Evolutionary conservation across 2,329 filamentous ascomycete species (phyloP).

Genomic region (Alternaria metachromatica): DNA sequence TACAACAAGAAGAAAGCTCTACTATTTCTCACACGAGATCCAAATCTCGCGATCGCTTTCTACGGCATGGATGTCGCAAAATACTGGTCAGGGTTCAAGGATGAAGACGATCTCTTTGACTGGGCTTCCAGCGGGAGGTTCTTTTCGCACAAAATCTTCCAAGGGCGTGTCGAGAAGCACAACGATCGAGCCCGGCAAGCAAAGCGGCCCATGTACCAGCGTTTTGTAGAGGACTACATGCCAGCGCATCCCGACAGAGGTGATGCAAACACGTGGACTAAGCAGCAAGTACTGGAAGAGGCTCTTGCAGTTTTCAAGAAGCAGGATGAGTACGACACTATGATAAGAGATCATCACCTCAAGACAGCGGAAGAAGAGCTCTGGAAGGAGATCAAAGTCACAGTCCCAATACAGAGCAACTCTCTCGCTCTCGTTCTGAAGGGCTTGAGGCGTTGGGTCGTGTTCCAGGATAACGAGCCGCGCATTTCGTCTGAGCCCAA

Average conservation of each 20-base stretch:
- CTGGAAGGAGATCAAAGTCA: slow-evolving; percentile 55
- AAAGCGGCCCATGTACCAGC: slow-evolving; percentile 63
- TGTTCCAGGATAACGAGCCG: slow-evolving; percentile 31
- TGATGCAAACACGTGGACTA: slow-evolving; percentile 21
- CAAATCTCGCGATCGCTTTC: slow-evolving; percentile 64
- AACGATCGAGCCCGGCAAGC: slow-evolving; percentile 65
- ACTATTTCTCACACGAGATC: slow-evolving; percentile 66
- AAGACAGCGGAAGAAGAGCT: slow-evolving; percentile 50
- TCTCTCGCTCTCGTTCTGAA: slow-evolving; percentile 31
- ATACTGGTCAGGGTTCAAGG: slow-evolving; percentile 64
- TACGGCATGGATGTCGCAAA: slow-evolving; percentile 62
- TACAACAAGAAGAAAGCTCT: slow-evolving; percentile 63
- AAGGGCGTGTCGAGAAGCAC: slow-evolving; percentile 43
- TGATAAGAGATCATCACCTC: slow-evolving; percentile 48
- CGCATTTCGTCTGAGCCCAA: slow-evolving; percentile 22
- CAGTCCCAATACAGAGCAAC: slow-evolving; percentile 34
- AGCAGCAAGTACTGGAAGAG: slow-evolving; percentile 59
- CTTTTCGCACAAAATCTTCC: slow-evolving; percentile 57
- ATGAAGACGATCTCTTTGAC: slow-evolving; percentile 64
- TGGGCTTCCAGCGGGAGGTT: slow-evolving; percentile 67
- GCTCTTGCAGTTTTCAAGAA: slow-evolving; percentile 62
- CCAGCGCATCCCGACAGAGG: slow-evolving; percentile 57
- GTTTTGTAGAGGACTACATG: slow-evolving; percentile 70
- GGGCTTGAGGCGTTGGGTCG: slow-evolving; percentile 46
- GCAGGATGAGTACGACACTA: slow-evolving; percentile 53